Evolutionary conservation across 495 filamentous ascomycete genomes (phyloP), one percentile per base, ranked within the genome.

Genomic region (Annulohypoxylon moriforme): DNA sequence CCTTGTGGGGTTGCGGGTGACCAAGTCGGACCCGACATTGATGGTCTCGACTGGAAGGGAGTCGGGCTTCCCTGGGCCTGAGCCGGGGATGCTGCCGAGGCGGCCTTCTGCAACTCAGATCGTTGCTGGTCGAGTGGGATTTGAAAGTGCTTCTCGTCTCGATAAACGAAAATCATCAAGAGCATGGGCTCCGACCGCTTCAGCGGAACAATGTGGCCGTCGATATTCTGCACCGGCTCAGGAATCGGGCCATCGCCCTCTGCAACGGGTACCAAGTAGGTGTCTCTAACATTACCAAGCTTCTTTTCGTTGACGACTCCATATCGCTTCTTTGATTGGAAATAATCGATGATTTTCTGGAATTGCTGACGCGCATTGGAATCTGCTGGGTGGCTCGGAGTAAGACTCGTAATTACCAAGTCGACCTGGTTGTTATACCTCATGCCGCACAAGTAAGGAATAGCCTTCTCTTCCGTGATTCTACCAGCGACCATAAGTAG

Each of bases 361-460:
- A 95, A 94, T 6, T 86, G 86, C 42, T 88, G 81, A 36, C 78
- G 80, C 0, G 85, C 81, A 0, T 80, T 73, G 42, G 88, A 83
- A 14, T 78, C 72, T 10, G 60, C 46, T 8, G 74, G 29, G 3
- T 82, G 82, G 22, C 82, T 78, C 8, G 89, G 87, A 47, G 84
- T 87, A 36, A 97, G 79, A 31, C 85, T 87, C 24, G 94, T 86
- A 20, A 94, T 89, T 0, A 89, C 82, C 2, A 95, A 83, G 75
- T 97, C 94, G 3, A 90, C 92, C 13, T 88, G 89, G 22, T 84
- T 80, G 76, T 89, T 93, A 72, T 89, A 93, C 25, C 91, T 85
- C 31, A 97, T 82, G 25, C 92, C 88, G 72, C 92, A 96, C 2
- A 99, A 89, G 77, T 99, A 99, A 42, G 93, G 91, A 67, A 92